phyloP scores from a whole-genome alignment of 495 filamentous ascomycete species.

The Penicillium canescens region DNA sequence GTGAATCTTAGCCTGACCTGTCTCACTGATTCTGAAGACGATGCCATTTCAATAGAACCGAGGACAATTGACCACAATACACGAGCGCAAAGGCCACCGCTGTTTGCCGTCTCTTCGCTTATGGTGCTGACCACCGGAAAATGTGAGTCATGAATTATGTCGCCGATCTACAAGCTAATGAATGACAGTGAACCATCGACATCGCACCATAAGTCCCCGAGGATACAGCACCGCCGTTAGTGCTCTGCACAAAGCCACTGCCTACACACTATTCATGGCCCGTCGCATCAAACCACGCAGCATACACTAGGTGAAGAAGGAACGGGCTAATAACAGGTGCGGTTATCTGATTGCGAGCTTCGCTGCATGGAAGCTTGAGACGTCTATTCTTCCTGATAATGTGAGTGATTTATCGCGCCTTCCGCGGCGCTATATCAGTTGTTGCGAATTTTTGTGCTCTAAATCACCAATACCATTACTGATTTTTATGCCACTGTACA shows the following conservation, averaged over 20 bases:
- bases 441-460: no score
- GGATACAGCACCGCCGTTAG: not conserved
- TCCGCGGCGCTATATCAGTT: not conserved
- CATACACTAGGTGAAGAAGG: not conserved
- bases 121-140: not conserved
- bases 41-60: conserved; percentile 1
- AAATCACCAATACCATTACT: no score
- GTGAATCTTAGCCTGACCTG: not conserved
- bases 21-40: not conserved
- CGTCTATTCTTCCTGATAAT: not conserved
- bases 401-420: not conserved
- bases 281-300: not conserved
- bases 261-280: not conserved
- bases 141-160: not conserved
- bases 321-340: not conserved
- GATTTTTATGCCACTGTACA: no score
- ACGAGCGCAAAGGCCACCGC: not conserved
- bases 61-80: not conserved
- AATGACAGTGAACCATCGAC: not conserved
- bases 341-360: not conserved
- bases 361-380: not conserved
- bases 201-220: not conserved
- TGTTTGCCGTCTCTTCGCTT: not conserved
- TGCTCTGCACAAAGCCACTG: not conserved
- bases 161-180: not conserved